phyloP scores from a whole-genome alignment of 495 filamentous ascomycete genomes.

The Aspergillus coremiiformis region DNA sequence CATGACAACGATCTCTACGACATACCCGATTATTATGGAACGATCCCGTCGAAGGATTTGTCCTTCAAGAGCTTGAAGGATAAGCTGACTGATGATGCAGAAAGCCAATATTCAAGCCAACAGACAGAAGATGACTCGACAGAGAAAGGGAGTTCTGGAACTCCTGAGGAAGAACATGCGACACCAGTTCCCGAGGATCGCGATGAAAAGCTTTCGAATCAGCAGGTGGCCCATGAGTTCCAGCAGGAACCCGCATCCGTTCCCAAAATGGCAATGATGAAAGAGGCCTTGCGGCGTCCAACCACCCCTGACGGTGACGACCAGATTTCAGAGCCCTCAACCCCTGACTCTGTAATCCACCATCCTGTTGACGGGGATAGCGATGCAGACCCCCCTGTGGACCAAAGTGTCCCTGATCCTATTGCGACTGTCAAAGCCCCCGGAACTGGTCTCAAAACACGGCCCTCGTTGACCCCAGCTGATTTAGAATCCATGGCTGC shows the following conservation, averaged over 20 bases:
- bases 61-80: slow-evolving; percentile 38
- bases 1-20: slow-evolving; percentile 60
- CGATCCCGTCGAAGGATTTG: slow-evolving; percentile 41
- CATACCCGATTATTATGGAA: slow-evolving; percentile 51
- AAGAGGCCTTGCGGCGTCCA: slow-evolving; percentile 49
- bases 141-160: slow-evolving; percentile 1
- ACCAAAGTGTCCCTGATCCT: slow-evolving; percentile 64
- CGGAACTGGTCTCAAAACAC: slow-evolving; percentile 80
- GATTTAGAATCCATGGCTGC: slow-evolving; percentile 85
- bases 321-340: slow-evolving; percentile 56
- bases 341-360: slow-evolving; percentile 90
- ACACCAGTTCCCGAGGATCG: slow-evolving; percentile 11
- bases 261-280: slow-evolving; percentile 44
- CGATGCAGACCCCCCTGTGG: slow-evolving; percentile 23
- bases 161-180: slow-evolving; percentile 3
- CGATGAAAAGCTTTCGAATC: not conserved
- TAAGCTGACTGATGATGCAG: slow-evolving; percentile 33
- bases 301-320: slow-evolving; percentile 55
- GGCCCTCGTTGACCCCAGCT: slow-evolving; percentile 77
- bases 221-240: not conserved
- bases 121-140: slow-evolving; percentile 22
- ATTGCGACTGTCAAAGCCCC: slow-evolving; percentile 86
- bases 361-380: slow-evolving; percentile 49
- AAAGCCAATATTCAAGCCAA: slow-evolving; percentile 46
- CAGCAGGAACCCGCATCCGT: slow-evolving; percentile 12